Percentiles rank a stretch among this genome's conserved stretches.
Conservation (phyloP, 768 basidiomycete species). For the Suillus bovinus region DNA sequence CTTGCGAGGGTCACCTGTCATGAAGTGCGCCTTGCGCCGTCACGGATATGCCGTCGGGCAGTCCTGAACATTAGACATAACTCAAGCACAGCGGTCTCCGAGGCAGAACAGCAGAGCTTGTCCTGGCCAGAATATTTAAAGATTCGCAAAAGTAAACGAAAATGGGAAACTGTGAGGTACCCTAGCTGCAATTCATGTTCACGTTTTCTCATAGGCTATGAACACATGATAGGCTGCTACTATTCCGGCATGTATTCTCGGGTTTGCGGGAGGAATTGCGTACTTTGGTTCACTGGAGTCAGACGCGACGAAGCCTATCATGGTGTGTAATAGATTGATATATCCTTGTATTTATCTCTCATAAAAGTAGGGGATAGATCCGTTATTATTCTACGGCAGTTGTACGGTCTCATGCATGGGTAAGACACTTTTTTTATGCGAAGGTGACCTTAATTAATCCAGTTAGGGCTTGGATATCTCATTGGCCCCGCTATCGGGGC, state of each 20-base stretch:
- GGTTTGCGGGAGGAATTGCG: conserved; percentile 61
- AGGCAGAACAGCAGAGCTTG: conserved; percentile 39
- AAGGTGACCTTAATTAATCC: conserved; percentile 2
- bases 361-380: conserved; percentile 70
- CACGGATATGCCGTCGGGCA: conserved; percentile 17
- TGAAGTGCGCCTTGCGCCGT: conserved; percentile 18
- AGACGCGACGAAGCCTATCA: conserved; percentile 76
- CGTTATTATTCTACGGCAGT: conserved; percentile 77
- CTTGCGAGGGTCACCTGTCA: conserved; percentile 22
- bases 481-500: conserved; percentile 76
- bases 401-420: conserved; percentile 75
- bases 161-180: conserved; percentile 71
- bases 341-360: background rate
- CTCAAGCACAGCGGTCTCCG: conserved; percentile 19
- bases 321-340: conserved; percentile 44
- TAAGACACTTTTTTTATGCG: conserved; percentile 31
- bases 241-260: conserved; percentile 65
- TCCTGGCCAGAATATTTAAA: conserved; percentile 79
- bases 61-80: conserved; percentile 22
- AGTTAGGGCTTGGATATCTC: conserved; percentile 69
- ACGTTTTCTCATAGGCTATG: background rate
- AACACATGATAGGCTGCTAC: conserved; percentile 54
- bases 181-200: background rate
- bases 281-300: conserved; percentile 79
- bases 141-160: conserved; percentile 68